A percentile compares a stretch with the other conserved stretches of the same genome.
Evolutionary conservation across 768 basidiomycete genomes (phyloP).

Genomic region (Podaxis sp.): DNA sequence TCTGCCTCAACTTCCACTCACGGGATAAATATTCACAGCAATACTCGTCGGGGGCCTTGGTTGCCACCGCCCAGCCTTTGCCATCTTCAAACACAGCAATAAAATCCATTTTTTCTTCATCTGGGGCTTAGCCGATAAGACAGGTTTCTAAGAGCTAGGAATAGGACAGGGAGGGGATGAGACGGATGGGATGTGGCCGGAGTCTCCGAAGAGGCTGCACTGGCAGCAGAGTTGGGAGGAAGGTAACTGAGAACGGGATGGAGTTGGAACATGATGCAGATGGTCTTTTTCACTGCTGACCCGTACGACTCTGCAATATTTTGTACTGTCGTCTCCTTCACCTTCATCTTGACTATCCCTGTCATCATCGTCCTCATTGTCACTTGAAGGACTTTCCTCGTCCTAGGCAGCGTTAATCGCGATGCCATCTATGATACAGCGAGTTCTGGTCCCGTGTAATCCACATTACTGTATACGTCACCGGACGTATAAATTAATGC

Average conservation of each 20-base stretch:
- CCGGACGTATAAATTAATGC: too few species aligned
- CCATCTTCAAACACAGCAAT: conserved; percentile 54
- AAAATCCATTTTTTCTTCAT: conserved; percentile 47
- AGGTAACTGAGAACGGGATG: conserved; percentile 34
- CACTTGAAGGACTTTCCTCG: conserved; percentile 6
- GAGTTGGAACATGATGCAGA: conserved; percentile 23
- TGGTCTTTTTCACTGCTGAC: background rate
- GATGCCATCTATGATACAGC: too few species aligned
- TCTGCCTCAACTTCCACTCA: conserved; percentile 51
- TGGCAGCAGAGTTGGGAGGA: conserved; percentile 22
- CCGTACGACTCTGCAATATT: conserved; percentile 13
- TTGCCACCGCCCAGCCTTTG: conserved; percentile 66
- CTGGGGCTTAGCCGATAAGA: conserved; percentile 25
- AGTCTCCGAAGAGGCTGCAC: conserved; percentile 12
- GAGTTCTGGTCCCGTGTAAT: too few species aligned
- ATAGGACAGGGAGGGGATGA: conserved; percentile 32
- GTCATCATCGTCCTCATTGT: conserved; percentile 18
- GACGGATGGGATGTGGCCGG: conserved; percentile 20
- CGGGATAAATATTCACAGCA: conserved; percentile 32
- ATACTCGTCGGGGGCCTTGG: conserved; percentile 59
- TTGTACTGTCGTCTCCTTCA: conserved; percentile 19
- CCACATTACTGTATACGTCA: too few species aligned
- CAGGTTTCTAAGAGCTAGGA: conserved; percentile 28
- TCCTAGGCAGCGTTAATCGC: background rate
- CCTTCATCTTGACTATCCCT: conserved; percentile 21